Evolutionary conservation across 108 stramenopile species (phyloP).

Genomic region (Conticribra guillardii): DNA sequence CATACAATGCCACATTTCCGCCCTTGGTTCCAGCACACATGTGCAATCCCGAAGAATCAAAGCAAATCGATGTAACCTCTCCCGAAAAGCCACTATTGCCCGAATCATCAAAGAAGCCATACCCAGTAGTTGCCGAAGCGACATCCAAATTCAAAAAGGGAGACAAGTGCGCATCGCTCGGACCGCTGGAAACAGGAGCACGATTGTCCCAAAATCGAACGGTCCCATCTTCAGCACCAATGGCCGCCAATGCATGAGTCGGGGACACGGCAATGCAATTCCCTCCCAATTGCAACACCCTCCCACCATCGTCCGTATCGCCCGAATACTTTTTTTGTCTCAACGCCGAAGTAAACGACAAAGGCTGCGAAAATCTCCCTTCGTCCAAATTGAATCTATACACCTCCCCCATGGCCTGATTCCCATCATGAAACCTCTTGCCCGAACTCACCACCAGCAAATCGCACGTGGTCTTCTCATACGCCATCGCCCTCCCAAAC

Average conservation of each 20-base stretch:
- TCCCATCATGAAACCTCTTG: conserved; percentile 24
- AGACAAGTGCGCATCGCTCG: conserved; percentile 54
- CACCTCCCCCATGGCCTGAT: conserved; percentile 59
- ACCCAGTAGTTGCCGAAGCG: conserved; percentile 64
- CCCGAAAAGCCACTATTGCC: conserved; percentile 40
- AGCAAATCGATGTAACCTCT: conserved; percentile 87
- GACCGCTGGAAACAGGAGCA: conserved; percentile 36
- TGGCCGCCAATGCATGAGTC: conserved; percentile 73
- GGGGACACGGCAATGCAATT: conserved; percentile 75
- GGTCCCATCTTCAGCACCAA: conserved; percentile 91
- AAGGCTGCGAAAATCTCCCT: conserved; percentile 93
- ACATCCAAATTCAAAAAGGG: conserved; percentile 88
- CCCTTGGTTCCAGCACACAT: conserved; percentile 93
- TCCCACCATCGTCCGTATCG: conserved; percentile 24
- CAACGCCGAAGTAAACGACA: conserved; percentile 55
- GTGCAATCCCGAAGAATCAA: conserved; percentile 86
- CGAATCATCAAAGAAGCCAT: conserved; percentile 73
- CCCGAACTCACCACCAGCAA: conserved; percentile 87
- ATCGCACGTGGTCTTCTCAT: conserved; percentile 91
- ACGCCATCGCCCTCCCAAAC: conserved; percentile 94
- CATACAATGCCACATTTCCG: conserved; percentile 92
- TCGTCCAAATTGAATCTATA: conserved; percentile 96
- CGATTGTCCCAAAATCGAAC: conserved; percentile 94
- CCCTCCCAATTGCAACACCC: conserved; percentile 55
- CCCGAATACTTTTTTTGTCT: conserved; percentile 44